phyloP scores from a whole-genome alignment of 1,284 basidiomycete genomes.

The Gomphus sp. region DNA sequence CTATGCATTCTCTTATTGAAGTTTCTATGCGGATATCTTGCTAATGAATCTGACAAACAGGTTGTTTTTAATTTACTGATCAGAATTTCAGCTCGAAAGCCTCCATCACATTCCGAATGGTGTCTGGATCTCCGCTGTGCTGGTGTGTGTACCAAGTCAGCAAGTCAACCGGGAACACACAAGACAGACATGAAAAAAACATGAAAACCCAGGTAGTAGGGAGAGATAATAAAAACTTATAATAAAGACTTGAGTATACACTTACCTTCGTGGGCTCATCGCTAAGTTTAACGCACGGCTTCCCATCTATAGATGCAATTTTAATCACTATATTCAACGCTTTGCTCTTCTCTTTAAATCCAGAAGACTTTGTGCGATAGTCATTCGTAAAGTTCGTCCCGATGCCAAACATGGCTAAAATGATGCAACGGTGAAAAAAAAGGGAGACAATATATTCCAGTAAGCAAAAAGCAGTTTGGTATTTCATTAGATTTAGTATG shows the following conservation, averaged over 20 bases:
- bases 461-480: not conserved
- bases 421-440: not conserved
- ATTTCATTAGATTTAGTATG: no score
- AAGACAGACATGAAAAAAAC: not conserved
- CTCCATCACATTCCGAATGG: constrained; percentile 34
- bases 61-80: not conserved
- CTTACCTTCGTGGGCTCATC: constrained; percentile 81
- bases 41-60: no score
- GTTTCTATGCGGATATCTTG: no score
- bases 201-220: no score
- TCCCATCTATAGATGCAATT: constrained; percentile 62
- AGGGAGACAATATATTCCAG: not conserved
- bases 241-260: not conserved
- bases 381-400: constrained; percentile 90
- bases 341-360: constrained; percentile 55
- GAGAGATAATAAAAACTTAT: not conserved
- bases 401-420: constrained; percentile 72
- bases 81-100: constrained; percentile 22
- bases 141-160: constrained; percentile 28
- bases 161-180: constrained; percentile 13
- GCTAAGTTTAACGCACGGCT: constrained; percentile 83
- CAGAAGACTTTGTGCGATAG: constrained; percentile 52
- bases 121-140: constrained; percentile 37
- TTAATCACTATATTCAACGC: constrained; percentile 94
- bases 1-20: no score